Evolutionary conservation across 2,329 filamentous ascomycete species (phyloP).

Genomic region (Aureobasidium sp.): DNA sequence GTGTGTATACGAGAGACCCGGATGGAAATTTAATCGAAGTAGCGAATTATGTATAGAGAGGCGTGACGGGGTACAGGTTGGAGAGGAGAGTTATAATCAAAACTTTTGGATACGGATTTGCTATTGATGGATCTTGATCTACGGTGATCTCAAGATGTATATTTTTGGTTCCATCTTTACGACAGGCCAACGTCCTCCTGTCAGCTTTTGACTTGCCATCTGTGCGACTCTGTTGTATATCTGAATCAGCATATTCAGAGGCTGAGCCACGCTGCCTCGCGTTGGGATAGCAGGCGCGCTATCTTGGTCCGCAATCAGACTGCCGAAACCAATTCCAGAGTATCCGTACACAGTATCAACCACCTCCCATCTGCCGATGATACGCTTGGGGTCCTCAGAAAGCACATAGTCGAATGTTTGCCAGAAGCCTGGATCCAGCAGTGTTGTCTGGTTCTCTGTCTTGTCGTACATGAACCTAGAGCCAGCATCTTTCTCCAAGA

Average conservation of each 20-base stretch:
- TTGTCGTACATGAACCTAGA: slow-evolving; percentile 65
- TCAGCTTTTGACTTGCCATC: slow-evolving; percentile 14
- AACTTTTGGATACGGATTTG: no score
- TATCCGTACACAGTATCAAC: slow-evolving; percentile 57
- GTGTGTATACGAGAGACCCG: slow-evolving; percentile 67
- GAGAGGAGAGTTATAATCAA: no score
- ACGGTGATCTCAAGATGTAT: slow-evolving; percentile 44
- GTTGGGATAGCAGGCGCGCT: neutral
- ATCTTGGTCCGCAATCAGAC: neutral
- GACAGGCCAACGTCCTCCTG: slow-evolving; percentile 19
- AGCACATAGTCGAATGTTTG: slow-evolving; percentile 64
- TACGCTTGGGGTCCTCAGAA: slow-evolving; percentile 54
- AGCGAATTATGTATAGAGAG: slow-evolving; percentile 16
- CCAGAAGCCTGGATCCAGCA: slow-evolving; percentile 63
- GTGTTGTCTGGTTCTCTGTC: slow-evolving; percentile 53
- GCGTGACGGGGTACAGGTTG: no score
- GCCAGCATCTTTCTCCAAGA: slow-evolving; percentile 50
- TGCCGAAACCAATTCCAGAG: slow-evolving; percentile 45
- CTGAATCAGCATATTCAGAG: slow-evolving; percentile 1
- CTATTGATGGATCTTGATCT: neutral
- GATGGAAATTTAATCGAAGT: slow-evolving; percentile 50
- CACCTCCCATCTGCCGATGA: slow-evolving; percentile 60
- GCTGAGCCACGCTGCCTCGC: neutral
- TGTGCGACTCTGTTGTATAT: slow-evolving; percentile 2
- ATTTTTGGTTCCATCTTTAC: slow-evolving; percentile 35